These are phyloP conservation scores for Fraxinus ornus DNA, from an alignment of 305 asterid species.

Conservation along the genomic window DNA sequence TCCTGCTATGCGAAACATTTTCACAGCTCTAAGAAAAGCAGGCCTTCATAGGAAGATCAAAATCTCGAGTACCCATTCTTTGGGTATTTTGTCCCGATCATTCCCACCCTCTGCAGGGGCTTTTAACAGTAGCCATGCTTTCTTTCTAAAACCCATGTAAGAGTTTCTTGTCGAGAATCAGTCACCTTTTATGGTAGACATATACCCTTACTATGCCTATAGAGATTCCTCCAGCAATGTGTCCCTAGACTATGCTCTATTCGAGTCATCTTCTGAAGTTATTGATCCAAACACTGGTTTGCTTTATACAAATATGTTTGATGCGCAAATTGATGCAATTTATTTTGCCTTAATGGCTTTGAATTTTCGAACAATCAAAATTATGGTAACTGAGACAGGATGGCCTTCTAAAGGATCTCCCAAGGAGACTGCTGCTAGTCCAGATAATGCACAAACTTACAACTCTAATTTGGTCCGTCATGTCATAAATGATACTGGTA, in stretches of 20 bases:
- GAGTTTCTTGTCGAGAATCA: slow-evolving; percentile 86
- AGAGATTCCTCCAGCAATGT: slow-evolving; percentile 78
- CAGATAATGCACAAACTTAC: slow-evolving; percentile 84
- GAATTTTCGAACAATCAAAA: slow-evolving; percentile 63
- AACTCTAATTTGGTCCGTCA: slow-evolving; percentile 81
- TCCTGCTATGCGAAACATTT: slow-evolving; percentile 73
- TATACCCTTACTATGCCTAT: slow-evolving; percentile 88
- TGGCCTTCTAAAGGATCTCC: slow-evolving; percentile 98
- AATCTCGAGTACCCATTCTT: slow-evolving; percentile 82
- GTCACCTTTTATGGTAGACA: slow-evolving; percentile 84
- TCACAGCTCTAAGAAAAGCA: slow-evolving; percentile 62
- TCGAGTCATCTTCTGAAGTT: slow-evolving; percentile 90
- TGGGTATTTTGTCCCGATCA: slow-evolving; percentile 82
- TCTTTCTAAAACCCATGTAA: slow-evolving; percentile 59
- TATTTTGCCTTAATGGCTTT: slow-evolving; percentile 73
- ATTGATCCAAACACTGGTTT: slow-evolving; percentile 91
- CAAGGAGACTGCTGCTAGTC: slow-evolving; percentile 76
- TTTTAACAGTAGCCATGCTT: slow-evolving; percentile 67
- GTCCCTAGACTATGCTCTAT: slow-evolving; percentile 82
- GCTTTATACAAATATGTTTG: slow-evolving; percentile 84
- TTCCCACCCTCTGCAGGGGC: slow-evolving; percentile 99
- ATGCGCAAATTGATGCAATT: slow-evolving; percentile 89
- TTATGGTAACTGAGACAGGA: slow-evolving; percentile 96
- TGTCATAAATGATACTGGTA: slow-evolving; percentile 70
- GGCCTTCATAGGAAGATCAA: slow-evolving; percentile 71